Evolutionary conservation across 805 yeast species (phyloP), one percentile per base, ranked within the genome.

Genomic region (Kodamaea sagamina): DNA sequence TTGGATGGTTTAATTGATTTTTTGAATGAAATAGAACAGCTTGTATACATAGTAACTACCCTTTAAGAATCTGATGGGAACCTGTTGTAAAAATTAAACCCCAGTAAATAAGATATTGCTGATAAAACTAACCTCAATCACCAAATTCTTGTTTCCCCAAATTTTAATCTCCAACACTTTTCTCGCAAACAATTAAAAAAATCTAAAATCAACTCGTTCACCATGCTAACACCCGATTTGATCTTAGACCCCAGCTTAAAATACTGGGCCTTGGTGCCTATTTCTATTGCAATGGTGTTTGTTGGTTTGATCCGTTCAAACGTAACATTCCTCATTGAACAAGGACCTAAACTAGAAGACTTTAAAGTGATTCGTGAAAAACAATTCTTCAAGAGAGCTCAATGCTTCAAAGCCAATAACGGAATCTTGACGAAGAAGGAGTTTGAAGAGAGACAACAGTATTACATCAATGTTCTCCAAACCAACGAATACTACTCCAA

Each of bases 211-310:
- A 25, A 13, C 27, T 7, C 5, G 12, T 32, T 13, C 24, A 18
- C n/a, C 4, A 35, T 36, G 44, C 9, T 36, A 12, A 41, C 44
- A 22, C 42, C 52, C 11, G 72, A 68, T 36, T 58, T 68, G 27
- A 41, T 82, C 11, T 68, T 92, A 36, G 98, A 92, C 58, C 95
- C 96, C 4, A 77, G 79, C 42, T 71, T 93, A 48, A 84, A 86
- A 59, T 77, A 81, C 54, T 92, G 98, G 97, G 98, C 89, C 22
- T 70, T 93, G 12, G 62, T 89, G 26, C 99, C 99, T 17, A 90
- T 93, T 34, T 81, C 96, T 4, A 59, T 85, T 15, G 95, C 89
- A 15, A 89, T 93, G 96, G 83, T 93, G 8, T 65, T 90, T 44
- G 89, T 89, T 4, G 97, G 97, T 6, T 62, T 92, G 13, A 62